phyloP scores from a whole-genome alignment of 2,329 filamentous ascomycete species.

The Ceratocystis papillata region DNA sequence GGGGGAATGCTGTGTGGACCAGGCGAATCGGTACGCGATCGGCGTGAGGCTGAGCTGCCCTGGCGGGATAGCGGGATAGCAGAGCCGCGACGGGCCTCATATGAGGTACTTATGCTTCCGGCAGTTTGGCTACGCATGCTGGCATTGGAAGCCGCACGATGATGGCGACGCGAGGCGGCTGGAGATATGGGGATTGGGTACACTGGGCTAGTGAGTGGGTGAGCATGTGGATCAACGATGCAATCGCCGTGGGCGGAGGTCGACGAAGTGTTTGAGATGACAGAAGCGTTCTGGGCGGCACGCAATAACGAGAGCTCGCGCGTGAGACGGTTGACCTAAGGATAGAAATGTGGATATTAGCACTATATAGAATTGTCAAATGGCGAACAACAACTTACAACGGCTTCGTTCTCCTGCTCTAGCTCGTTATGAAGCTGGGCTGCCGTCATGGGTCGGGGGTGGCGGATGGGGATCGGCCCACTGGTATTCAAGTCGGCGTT shows the following conservation, averaged over 20 bases:
- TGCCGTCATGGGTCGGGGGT: conserved; percentile 76
- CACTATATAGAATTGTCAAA: neutral
- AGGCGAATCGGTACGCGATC: conserved; percentile 43
- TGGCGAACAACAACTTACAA: conserved; percentile 45
- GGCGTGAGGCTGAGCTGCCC: conserved; percentile 45
- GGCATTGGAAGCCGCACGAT: conserved; percentile 48
- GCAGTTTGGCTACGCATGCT: conserved; percentile 43
- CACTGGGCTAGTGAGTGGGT: conserved; percentile 46
- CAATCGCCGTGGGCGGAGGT: conserved; percentile 46
- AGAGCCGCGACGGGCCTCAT: conserved; percentile 35
- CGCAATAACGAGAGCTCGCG: conserved; percentile 81
- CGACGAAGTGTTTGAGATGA: conserved; percentile 55
- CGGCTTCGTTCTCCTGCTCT: conserved; percentile 90
- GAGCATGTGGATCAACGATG: conserved; percentile 41
- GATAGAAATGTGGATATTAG: neutral
- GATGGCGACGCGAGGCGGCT: conserved; percentile 41
- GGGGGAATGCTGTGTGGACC: conserved; percentile 25
- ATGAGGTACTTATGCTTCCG: conserved; percentile 32
- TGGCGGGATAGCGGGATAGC: conserved; percentile 42
- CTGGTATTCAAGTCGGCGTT: conserved; percentile 28
- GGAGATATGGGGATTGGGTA: conserved; percentile 41
- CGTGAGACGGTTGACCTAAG: conserved; percentile 79
- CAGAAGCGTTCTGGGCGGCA: conserved; percentile 54
- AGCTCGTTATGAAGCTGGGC: conserved; percentile 81
- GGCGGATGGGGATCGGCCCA: conserved; percentile 64